phyloP scores from a whole-genome alignment of 306 rosid genomes.

The Fragaria nilgerrensis region DNA sequence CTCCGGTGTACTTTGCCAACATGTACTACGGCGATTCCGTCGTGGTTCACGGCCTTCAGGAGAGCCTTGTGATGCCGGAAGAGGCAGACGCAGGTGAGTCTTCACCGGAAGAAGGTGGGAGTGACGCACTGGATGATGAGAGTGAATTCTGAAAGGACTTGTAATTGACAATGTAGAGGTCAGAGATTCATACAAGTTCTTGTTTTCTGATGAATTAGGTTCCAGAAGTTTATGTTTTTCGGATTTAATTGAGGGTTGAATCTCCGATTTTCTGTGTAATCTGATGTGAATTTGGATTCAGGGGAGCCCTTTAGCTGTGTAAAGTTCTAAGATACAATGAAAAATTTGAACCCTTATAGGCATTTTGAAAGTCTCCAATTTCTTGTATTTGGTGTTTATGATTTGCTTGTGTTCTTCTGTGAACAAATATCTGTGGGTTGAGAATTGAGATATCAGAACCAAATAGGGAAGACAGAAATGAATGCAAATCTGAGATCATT shows the following conservation, averaged over 20 bases:
- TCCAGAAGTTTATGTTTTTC: not conserved
- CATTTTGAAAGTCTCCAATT: not conserved
- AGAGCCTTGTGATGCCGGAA: constrained; percentile 30
- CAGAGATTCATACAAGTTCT: not conserved
- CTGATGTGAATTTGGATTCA: constrained; percentile 7
- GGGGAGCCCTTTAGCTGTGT: not conserved
- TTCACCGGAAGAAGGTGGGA: not conserved
- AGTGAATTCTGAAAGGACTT: constrained; percentile 40
- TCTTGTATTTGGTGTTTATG: no score
- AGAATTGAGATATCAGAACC: no score
- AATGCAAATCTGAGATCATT: not conserved
- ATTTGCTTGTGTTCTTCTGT: no score
- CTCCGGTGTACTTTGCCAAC: constrained; percentile 50
- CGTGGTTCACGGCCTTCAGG: constrained; percentile 70
- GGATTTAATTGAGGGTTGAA: not conserved
- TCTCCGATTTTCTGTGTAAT: not conserved
- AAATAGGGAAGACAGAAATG: not conserved
- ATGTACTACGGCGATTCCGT: constrained; percentile 45
- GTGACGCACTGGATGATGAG: constrained; percentile 24
- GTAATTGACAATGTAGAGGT: not conserved
- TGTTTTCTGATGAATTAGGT: not conserved
- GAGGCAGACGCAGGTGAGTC: constrained; percentile 10
- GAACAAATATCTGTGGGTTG: no score
- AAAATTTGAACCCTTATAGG: not conserved
- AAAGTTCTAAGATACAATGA: not conserved